A percentile compares a stretch with the other conserved stretches of the same genome.
Evolutionary conservation across 139 green algal genomes (phyloP).

Genomic region (Closterium sp.): DNA sequence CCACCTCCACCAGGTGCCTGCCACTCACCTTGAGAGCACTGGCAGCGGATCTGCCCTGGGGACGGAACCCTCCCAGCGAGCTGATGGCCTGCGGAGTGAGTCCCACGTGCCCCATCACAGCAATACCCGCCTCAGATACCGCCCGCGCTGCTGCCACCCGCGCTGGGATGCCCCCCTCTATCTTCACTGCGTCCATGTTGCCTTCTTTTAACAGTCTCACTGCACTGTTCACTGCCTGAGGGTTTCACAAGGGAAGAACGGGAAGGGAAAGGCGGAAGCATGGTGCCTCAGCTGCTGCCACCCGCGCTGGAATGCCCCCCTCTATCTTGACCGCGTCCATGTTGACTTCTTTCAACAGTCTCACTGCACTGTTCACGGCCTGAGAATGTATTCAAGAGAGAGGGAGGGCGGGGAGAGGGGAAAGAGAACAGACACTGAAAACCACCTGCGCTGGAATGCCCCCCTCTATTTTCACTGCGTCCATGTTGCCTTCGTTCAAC

Average conservation of each 20-base stretch:
- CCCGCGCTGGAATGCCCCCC: slow-evolving; percentile 68
- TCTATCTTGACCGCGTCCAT: slow-evolving; percentile 98
- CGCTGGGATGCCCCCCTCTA: slow-evolving; percentile 85
- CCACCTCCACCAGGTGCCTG: too few relatives aligned
- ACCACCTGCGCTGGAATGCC: too few relatives aligned
- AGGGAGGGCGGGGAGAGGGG: too few relatives aligned
- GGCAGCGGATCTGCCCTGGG: slow-evolving; percentile 73
- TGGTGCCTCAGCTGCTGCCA: slow-evolving; percentile 40
- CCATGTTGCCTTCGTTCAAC: slow-evolving; percentile 60
- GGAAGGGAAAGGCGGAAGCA: background rate
- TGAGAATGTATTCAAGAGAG: too few relatives aligned
- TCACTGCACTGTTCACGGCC: too few relatives aligned
- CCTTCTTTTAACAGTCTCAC: slow-evolving; percentile 90
- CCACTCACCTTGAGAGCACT: slow-evolving; percentile 58
- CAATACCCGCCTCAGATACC: slow-evolving; percentile 87
- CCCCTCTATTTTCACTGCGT: slow-evolving; percentile 84
- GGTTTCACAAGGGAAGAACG: slow-evolving; percentile 68
- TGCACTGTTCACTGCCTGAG: too few relatives aligned
- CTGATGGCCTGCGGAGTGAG: slow-evolving; percentile 88
- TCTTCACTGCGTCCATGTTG: slow-evolving; percentile 93
- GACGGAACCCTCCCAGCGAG: slow-evolving; percentile 87
- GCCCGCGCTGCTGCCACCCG: slow-evolving; percentile 70
- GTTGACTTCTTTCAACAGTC: slow-evolving; percentile 91
- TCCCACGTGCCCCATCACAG: slow-evolving; percentile 97
- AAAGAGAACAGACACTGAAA: too few relatives aligned